These are phyloP conservation scores for Sugiyamaella chiloensis DNA, from an alignment of 805 yeast genomes.

Conservation along the genomic window DNA sequence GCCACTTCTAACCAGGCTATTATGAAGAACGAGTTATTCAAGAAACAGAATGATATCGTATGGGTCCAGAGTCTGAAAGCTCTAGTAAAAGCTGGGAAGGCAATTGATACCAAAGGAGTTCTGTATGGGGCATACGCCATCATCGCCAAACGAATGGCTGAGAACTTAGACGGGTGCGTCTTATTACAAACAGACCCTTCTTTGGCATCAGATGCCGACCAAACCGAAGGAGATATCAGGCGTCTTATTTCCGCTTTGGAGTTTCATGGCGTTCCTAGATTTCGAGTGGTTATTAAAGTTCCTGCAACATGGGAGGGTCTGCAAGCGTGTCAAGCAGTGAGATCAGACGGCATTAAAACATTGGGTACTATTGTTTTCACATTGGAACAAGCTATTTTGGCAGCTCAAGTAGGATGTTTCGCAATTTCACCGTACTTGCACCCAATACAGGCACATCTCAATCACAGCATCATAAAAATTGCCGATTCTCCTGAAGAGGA, in stretches of 20 bases:
- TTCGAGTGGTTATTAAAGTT: slow-evolving; percentile 35
- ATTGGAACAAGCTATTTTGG: slow-evolving; percentile 37
- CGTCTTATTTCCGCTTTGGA: slow-evolving; percentile 33
- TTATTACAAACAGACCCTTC: slow-evolving; percentile 39
- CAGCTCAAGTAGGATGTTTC: slow-evolving; percentile 38
- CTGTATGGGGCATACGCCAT: slow-evolving; percentile 32
- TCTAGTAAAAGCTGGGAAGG: neutral
- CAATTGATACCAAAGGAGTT: slow-evolving; percentile 25
- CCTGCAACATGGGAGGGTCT: slow-evolving; percentile 37
- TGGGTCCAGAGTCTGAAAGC: neutral
- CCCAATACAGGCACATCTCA: slow-evolving; percentile 27
- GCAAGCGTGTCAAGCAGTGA: slow-evolving; percentile 33
- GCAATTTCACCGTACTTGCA: slow-evolving; percentile 39
- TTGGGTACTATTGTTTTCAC: slow-evolving; percentile 40
- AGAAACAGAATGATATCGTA: neutral
- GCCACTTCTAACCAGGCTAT: slow-evolving; percentile 17
- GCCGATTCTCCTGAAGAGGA: slow-evolving; percentile 25
- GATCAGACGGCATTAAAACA: slow-evolving; percentile 29
- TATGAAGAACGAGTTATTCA: slow-evolving; percentile 3
- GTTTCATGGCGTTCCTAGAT: slow-evolving; percentile 33
- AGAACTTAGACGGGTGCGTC: slow-evolving; percentile 41
- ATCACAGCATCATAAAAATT: slow-evolving; percentile 25
- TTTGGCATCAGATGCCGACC: slow-evolving; percentile 29
- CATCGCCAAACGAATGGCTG: slow-evolving; percentile 37
- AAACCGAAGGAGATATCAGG: slow-evolving; percentile 28